Evolutionary conservation across 2,329 filamentous ascomycete genomes (phyloP).

Genomic region (Pestalotiopsis sp.): DNA sequence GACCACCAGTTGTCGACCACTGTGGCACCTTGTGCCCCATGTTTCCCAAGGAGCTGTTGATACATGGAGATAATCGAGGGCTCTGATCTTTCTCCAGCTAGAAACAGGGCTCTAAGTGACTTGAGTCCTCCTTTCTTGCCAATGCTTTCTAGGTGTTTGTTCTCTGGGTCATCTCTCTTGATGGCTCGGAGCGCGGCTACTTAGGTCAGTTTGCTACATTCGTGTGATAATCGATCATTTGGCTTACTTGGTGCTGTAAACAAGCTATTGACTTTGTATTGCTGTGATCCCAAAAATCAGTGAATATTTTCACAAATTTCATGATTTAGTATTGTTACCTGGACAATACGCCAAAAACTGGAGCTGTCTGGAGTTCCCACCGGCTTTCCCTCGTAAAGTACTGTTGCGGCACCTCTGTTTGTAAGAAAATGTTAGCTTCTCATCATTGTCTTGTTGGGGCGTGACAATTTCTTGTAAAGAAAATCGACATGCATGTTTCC

Average conservation of each 20-base stretch:
- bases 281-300: slow-evolving; percentile 30
- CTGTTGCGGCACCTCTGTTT: slow-evolving; percentile 72
- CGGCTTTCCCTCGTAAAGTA: slow-evolving; percentile 76
- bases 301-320: background rate
- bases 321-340: slow-evolving; percentile 31
- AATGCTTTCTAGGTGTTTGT: slow-evolving; percentile 62
- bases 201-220: background rate
- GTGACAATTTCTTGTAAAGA: no score
- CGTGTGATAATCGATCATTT: slow-evolving; percentile 24
- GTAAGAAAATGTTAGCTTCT: background rate
- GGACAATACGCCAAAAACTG: slow-evolving; percentile 84
- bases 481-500: no score
- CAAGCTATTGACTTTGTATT: slow-evolving; percentile 81
- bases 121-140: slow-evolving; percentile 73
- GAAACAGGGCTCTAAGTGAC: slow-evolving; percentile 73
- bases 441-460: no score
- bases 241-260: slow-evolving; percentile 77
- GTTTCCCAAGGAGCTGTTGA: slow-evolving; percentile 68
- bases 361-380: slow-evolving; percentile 61
- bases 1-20: slow-evolving; percentile 67
- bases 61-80: slow-evolving; percentile 84
- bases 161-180: slow-evolving; percentile 80
- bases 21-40: slow-evolving; percentile 65
- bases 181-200: slow-evolving; percentile 79
- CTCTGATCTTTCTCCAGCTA: slow-evolving; percentile 89